phyloP scores from a whole-genome alignment of 176 grass and related monocot genomes.

The Raddia guianensis region DNA sequence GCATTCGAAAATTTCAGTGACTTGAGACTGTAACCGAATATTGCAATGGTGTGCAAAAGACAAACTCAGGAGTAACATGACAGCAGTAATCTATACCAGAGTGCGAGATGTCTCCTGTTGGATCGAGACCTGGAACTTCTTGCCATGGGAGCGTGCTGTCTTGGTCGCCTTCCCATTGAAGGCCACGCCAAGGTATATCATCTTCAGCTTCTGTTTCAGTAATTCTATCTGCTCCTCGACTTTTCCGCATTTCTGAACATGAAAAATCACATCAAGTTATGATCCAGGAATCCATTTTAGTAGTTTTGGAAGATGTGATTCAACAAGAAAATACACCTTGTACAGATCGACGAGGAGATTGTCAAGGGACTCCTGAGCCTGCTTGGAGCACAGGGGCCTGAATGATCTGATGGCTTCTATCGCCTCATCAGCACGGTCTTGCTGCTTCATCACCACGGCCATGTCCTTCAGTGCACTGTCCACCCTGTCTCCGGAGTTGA shows the following conservation, averaged over 20 bases:
- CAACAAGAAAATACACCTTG: constrained; percentile 52
- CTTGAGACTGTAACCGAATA: not conserved
- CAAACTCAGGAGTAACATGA: not conserved
- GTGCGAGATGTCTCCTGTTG: constrained; percentile 83
- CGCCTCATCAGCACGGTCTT: constrained; percentile 69
- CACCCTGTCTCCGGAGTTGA: constrained; percentile 79
- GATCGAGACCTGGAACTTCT: constrained; percentile 98
- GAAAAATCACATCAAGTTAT: not conserved
- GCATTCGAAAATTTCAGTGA: constrained; percentile 8
- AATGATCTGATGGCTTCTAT: constrained; percentile 88
- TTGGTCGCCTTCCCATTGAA: constrained; percentile 91
- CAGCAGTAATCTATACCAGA: constrained; percentile 46
- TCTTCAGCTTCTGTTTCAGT: constrained; percentile 86
- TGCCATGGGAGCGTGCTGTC: constrained; percentile 89
- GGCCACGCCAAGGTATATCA: constrained; percentile 79
- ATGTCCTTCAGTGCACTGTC: constrained; percentile 95
- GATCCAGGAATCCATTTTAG: not conserved
- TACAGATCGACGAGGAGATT: constrained; percentile 97
- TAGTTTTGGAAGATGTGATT: not conserved
- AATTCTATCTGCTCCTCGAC: constrained; percentile 86
- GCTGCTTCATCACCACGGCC: constrained; percentile 88
- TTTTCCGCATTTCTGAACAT: constrained; percentile 78
- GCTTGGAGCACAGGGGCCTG: constrained; percentile 85
- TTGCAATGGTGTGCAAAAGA: not conserved
- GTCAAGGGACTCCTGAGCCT: constrained; percentile 85